Base-by-base conservation (phyloP, 2,329 filamentous ascomycete species). In the Epichloe sylvatica region DNA sequence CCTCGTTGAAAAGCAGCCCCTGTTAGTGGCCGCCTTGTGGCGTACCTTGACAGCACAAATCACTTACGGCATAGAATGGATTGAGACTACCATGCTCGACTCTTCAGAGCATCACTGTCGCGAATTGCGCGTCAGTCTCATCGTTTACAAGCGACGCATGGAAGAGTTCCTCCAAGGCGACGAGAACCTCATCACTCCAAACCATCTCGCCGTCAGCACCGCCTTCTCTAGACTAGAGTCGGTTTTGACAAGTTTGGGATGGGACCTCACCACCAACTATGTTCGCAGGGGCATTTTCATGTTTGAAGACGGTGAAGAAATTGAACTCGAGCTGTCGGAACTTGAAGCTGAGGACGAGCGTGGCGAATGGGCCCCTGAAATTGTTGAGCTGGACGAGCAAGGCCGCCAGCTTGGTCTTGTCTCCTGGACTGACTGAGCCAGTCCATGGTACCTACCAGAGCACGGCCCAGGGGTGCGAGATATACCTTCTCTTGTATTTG, bases 211-310 rank as follows among this genome's bases (percentile, higher is more conserved):
- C 2, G 71, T 76, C 7, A 68, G 69, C 13, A 63, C 65, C 5
- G 71, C 73, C 4, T 79, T 81, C 56, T 54, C 63, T 0, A 57
- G 58, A 12, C 54, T 69, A 0, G 65, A 68, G 51, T 52, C 59
- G 7, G 55, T 53, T 5, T 58, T 61, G 6, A 63, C 65, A 1
- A 66, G 66, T 4, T 63, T 81, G 2, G 76, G 71, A 4, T 82
- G 78, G 79, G 75, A 81, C 49, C 60, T 82, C 12, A 60, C 69
- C 15, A 70, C 66, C 7, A 68, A 75, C 50, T 76, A 75, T 53
- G 58, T 76, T 5, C 66, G 72, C 4, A 65, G 65, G 19, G 74
- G 74, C 2, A 70, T 65, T 48, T 60, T 74, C 25, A 75, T 71
- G 64, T 65, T 76, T 45, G 74, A 78, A 52, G 74, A 77, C 55